Percentiles rank a stretch among this genome's conserved stretches.
phyloP scores from a whole-genome alignment of 73 alveolate genomes.

The Stentor coeruleus region DNA sequence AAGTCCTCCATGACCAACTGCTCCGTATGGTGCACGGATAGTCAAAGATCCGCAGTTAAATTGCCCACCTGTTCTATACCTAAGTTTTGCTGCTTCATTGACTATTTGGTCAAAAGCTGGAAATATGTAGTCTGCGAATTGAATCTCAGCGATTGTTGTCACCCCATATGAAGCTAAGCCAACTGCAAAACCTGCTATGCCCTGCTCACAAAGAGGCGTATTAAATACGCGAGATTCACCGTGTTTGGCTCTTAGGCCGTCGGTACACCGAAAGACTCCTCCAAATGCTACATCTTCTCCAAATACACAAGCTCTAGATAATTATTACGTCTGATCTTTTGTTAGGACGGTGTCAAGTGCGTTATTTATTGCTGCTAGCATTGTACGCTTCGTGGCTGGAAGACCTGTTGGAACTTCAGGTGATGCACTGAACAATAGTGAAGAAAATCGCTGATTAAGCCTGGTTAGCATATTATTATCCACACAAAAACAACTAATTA shows the following conservation, averaged over 20 bases:
- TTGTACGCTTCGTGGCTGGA: conserved; percentile 8
- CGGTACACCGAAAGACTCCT: conserved; percentile 91
- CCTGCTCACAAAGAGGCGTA: conserved; percentile 91
- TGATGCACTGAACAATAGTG: neutral
- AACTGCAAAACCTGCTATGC: conserved; percentile 90
- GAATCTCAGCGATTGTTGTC: conserved; percentile 92
- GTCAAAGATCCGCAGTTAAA: conserved; percentile 72
- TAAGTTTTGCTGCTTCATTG: conserved; percentile 90
- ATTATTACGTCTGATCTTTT: conserved; percentile 47
- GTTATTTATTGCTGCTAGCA: conserved; percentile 54
- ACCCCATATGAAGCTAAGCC: conserved; percentile 88
- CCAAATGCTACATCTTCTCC: conserved; percentile 97
- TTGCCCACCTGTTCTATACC: conserved; percentile 74
- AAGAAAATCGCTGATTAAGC: conserved; percentile 7
- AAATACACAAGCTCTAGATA: conserved; percentile 48
- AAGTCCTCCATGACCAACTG: conserved; percentile 95
- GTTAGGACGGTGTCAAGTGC: conserved; percentile 73
- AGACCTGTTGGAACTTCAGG: neutral
- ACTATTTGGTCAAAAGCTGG: conserved; percentile 95
- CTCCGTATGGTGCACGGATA: conserved; percentile 89
- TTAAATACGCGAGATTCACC: conserved; percentile 88
- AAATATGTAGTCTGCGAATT: conserved; percentile 91
- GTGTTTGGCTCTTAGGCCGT: conserved; percentile 79
- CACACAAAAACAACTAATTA: no score
- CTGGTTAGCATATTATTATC: no score